Conservation (phyloP, 164 flowering plant genomes). For the Vitis vinifera region ASM3070453v1 NC_081806.1:6097501-6098000, state of each 20-base stretch:
- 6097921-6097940: background rate
- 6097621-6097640: too few relatives aligned
- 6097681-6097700: too few relatives aligned
- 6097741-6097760: slow-evolving; percentile 79
- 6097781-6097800: slow-evolving; percentile 70
- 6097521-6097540: too few relatives aligned
- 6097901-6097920: slow-evolving; percentile 4
- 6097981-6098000: slow-evolving; percentile 36
- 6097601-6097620: too few relatives aligned
- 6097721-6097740: slow-evolving; percentile 53
- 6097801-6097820: slow-evolving; percentile 63
- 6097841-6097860: slow-evolving; percentile 45
- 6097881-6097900: slow-evolving; percentile 1
- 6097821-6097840: slow-evolving; percentile 7
- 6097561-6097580: too few relatives aligned
- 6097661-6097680: too few relatives aligned
- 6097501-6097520: too few relatives aligned
- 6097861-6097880: slow-evolving; percentile 18
- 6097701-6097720: background rate
- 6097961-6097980: slow-evolving; percentile 8
- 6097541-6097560: too few relatives aligned
- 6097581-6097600: too few relatives aligned
- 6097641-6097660: too few relatives aligned
- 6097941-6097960: slow-evolving; percentile 11
- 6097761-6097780: slow-evolving; percentile 61